phyloP scores from a whole-genome alignment of 2,329 filamentous ascomycete genomes.

The Lachnellula arida region DNA sequence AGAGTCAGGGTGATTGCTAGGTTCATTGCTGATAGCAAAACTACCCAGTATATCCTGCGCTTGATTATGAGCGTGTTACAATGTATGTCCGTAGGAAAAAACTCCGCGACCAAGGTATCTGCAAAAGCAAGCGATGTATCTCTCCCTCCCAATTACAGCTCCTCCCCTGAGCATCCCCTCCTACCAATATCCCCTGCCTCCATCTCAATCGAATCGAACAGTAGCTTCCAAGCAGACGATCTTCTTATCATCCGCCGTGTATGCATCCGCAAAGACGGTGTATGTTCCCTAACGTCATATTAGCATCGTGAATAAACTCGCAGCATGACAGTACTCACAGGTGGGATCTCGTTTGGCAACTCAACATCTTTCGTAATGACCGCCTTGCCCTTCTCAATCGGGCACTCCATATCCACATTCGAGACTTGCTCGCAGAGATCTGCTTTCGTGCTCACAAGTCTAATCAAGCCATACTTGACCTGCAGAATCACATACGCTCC shows the following conservation, averaged over 20 bases:
- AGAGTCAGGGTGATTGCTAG: background rate
- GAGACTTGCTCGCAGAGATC: slow-evolving; percentile 86
- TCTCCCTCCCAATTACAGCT: background rate
- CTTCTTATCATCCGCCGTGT: slow-evolving; percentile 63
- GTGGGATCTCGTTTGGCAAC: slow-evolving; percentile 80
- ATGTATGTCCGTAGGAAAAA: slow-evolving; percentile 12
- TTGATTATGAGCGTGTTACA: slow-evolving; percentile 6
- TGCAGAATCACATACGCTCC: slow-evolving; percentile 77
- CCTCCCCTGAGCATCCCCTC: background rate
- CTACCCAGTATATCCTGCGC: background rate
- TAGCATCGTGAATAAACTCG: slow-evolving; percentile 11
- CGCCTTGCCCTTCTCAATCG: slow-evolving; percentile 74
- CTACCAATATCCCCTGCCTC: background rate
- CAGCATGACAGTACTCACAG: slow-evolving; percentile 54
- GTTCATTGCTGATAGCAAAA: background rate
- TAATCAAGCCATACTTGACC: slow-evolving; percentile 94
- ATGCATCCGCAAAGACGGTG: slow-evolving; percentile 81
- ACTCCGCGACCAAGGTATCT: slow-evolving; percentile 23
- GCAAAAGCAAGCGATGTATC: slow-evolving; percentile 16
- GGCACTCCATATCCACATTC: slow-evolving; percentile 86
- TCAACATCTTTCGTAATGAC: slow-evolving; percentile 75
- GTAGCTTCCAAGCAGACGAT: slow-evolving; percentile 84
- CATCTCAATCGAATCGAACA: slow-evolving; percentile 50
- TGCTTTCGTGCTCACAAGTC: slow-evolving; percentile 72
- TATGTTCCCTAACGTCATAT: slow-evolving; percentile 68